Base-by-base conservation (phyloP, 345 rosid species). In the Heritiera fomes region DNA sequence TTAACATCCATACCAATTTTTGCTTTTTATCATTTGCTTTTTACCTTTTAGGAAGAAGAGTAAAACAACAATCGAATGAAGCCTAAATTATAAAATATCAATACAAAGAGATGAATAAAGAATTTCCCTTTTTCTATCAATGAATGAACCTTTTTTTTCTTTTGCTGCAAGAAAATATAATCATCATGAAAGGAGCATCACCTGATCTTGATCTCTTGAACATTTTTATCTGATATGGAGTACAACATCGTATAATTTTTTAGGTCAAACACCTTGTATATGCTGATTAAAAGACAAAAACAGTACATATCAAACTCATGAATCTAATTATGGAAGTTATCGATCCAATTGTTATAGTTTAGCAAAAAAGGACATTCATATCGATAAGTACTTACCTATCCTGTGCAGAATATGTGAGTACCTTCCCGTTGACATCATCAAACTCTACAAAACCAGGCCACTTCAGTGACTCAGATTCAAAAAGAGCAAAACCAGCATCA, bases 151-250 rank as follows among this genome's bases (percentile, higher is more conserved):
- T 41, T 67, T 9, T 18, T 12, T 46, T 9, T 18, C 8, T 46
- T 66, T 18, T 38, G 28, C 45, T 3, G 71, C 58, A 41, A 45
- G 55, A 43, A 43, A 1, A 60, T 47, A 47, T 47, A 62, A 74
- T 56, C 23, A 78, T 45, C 41, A 75, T 58, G 73, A 77, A 73
- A 78, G 84, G 78, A 68, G 23, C 50, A 75, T 56, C 80, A 93
- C 99, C 99, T 96, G 84, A 96, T 96, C 84, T 96, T 96, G 80
- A 96, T 96, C 86, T 96, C 99, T 74, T 96, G 97, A 46, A 96
- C 97, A 82, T 90, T 81, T 78, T 90, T 91, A 80, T 94, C 97
- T 0, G 98, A 92, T 82, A 96, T 89, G 38, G 97, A 96, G 79
- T 96, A 96, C n/a, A 96, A 80, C 98, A 96, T 92, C 6, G 91